These are phyloP conservation scores for Maudiozyma barnettii DNA, from an alignment of 805 yeast genomes.

Conservation along the genomic window DNA sequence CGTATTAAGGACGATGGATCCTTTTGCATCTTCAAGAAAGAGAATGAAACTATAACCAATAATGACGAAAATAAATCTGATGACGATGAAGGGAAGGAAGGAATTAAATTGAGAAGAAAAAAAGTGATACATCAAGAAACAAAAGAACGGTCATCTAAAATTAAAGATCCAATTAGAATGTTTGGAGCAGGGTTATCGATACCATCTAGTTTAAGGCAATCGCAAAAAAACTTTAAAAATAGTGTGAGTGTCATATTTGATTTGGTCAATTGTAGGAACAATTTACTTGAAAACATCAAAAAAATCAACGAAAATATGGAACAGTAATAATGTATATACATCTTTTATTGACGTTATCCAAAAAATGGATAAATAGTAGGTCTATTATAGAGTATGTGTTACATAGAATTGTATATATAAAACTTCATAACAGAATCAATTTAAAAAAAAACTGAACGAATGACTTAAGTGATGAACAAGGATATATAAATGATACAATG, in stretches of 20 bases:
- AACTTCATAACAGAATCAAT: neutral
- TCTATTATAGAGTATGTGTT: too few species aligned
- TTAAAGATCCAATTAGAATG: slow-evolving; percentile 23
- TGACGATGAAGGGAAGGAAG: neutral
- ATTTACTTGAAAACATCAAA: slow-evolving; percentile 5
- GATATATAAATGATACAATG: neutral
- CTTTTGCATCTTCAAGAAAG: neutral
- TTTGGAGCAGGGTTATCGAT: slow-evolving; percentile 24
- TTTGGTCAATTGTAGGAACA: slow-evolving; percentile 16
- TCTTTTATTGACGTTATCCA: too few species aligned
- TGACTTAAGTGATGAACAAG: neutral
- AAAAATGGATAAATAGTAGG: too few species aligned
- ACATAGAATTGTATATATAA: neutral
- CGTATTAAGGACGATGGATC: slow-evolving; percentile 1
- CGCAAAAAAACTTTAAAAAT: slow-evolving; percentile 21
- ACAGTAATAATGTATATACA: neutral
- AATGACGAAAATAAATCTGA: slow-evolving; percentile 5
- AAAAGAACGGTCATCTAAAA: neutral
- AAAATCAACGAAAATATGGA: neutral
- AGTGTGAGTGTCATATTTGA: slow-evolving; percentile 14
- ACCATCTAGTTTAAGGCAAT: slow-evolving; percentile 21
- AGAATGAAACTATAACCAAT: neutral
- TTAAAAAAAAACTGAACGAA: neutral
- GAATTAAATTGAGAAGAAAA: slow-evolving; percentile 1
- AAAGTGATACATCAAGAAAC: slow-evolving; percentile 2